These are phyloP conservation scores for Primulina huaijiensis DNA, from an alignment of 257 asterid species.

Conservation along the genomic window DNA sequence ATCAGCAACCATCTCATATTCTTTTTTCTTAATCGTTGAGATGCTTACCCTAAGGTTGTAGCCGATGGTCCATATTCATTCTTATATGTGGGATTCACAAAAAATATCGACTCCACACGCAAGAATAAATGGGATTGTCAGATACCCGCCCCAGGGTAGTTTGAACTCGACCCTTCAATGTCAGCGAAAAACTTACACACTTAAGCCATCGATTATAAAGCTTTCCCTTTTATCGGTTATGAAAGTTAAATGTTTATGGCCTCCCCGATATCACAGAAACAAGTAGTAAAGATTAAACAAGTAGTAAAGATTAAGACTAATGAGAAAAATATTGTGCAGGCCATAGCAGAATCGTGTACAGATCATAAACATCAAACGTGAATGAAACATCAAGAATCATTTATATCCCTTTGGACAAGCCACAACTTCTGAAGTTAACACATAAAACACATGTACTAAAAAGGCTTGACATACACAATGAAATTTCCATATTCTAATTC, in stretches of 20 bases:
- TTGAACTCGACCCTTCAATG: too few species aligned
- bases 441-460: background rate
- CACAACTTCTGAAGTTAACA: background rate
- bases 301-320: background rate
- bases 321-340: background rate
- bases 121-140: too few species aligned
- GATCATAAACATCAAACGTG: background rate
- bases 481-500: background rate
- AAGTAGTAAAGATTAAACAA: too few species aligned
- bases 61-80: too few species aligned
- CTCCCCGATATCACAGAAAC: background rate
- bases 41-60: too few species aligned
- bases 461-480: background rate
- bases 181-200: background rate
- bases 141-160: too few species aligned
- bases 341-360: background rate
- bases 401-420: background rate
- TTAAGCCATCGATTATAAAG: background rate
- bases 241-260: background rate
- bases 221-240: conserved; percentile 7
- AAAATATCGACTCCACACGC: too few species aligned
- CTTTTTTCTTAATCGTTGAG: background rate
- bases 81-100: too few species aligned
- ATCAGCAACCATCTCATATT: background rate
- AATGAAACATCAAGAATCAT: background rate